Evolutionary conservation across 495 filamentous ascomycete genomes (phyloP), one percentile per base, ranked within the genome.

Genomic region (Cercophora sp.): DNA sequence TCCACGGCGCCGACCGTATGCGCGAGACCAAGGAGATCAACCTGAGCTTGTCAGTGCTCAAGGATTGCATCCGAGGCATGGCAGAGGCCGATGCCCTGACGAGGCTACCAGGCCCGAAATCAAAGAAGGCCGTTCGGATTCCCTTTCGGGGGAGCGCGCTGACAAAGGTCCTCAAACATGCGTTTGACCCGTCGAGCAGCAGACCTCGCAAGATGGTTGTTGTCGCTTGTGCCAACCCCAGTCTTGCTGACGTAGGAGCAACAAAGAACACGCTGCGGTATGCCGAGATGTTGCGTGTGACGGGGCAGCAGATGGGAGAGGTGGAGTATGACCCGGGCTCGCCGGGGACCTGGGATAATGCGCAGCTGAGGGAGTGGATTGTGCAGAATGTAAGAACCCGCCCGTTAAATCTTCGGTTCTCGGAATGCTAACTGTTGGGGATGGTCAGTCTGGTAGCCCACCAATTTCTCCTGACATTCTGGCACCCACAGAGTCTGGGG

Each of bases 21-120:
- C 62, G 60, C 22, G 72, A 76, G 36, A 66, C 68, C 1, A 60
- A 63, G 8, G 70, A 74, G 48, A 78, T 80, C 60, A 80, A 79
- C 58, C 60, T 55, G 3, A 71, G 67, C 25, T 63, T 80, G 2
- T 66, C 70, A 2, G 60, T 64, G 0, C 54, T 78, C 8, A 69
- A 72, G 31, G 70, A 70, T 44, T 71, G 69, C 45, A 76, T 79
- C 40, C 59, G 69, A 11, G 63, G 57, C 4, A 54, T 57, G 1
- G 57, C 61, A 5, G 26, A 58, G n/a, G 52, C 49, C 40, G 61
- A 63, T 25, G 53, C 54, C 27, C 57, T 55, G 9, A 4, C 29
- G 8, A 24, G 43, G 11, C 19, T 48, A 1, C 41, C 41, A 15
- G 22, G 22, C 10, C 18, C 16, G 23, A 20, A 25, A 15, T 32